Evolutionary conservation across 805 yeast species (phyloP), one percentile per base, ranked within the genome.

Genomic region (Kuraishia cidri): DNA sequence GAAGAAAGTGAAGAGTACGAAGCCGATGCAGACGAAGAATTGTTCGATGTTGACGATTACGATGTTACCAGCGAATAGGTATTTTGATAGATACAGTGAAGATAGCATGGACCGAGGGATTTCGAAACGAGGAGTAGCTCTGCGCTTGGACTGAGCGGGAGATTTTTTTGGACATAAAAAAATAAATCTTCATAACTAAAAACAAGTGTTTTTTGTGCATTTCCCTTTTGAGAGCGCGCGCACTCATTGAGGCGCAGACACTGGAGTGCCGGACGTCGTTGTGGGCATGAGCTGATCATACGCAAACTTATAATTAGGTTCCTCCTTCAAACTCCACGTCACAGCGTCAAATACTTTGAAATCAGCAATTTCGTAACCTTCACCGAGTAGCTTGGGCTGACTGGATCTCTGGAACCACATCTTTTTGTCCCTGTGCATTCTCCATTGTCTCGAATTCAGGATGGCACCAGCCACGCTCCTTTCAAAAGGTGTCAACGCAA

Each of bases 261-360:
- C n/a, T n/a, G n/a, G n/a, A n/a, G n/a, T n/a, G n/a, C n/a, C n/a
- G n/a, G n/a, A n/a, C n/a, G n/a, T n/a, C n/a, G n/a, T n/a, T n/a
- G 23, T 10, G 23, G 23, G 23, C 23, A 40, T n/a, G 29, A 46
- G 40, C 37, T 44, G 47, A 27, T 38, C 39, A 35, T 56, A 59
- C 27, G 64, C 69, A 31, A 65, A 45, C 39, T 52, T 62, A 41
- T 53, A 56, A 39, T 64, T 63, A 18, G 50, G 43, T 45, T 58
- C 62, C 37, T 66, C 72, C 13, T 49, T 44, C 11, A 63, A 52
- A 12, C 56, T 53, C 72, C 72, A 66, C 32, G 56, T 62, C 32
- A 49, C 57, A 21, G 64, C 54, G 42, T 62, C 64, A 41, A 66
- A 66, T 10, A 64, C 48, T 38, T 57, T 63, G 45, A 52, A 64